These are phyloP conservation scores for Hericium alpestre DNA, from an alignment of 768 basidiomycete genomes.

Conservation along the genomic window DNA sequence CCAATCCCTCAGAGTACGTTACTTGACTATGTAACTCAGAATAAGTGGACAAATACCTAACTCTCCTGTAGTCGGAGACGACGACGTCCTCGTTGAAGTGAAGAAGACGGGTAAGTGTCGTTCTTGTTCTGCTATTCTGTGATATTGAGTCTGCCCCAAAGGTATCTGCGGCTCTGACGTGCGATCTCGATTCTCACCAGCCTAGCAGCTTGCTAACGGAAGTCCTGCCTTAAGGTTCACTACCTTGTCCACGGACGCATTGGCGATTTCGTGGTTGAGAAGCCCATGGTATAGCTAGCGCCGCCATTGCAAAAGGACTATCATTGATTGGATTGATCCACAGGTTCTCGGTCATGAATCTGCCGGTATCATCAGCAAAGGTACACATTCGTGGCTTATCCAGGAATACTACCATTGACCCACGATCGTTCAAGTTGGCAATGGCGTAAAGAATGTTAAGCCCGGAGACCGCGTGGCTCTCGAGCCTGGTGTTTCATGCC, in stretches of 20 bases:
- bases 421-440: conserved; percentile 43
- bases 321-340: not conserved
- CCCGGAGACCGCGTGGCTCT: conserved; percentile 83
- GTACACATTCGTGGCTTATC: conserved; percentile 21
- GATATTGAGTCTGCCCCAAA: conserved; percentile 18
- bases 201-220: conserved; percentile 6
- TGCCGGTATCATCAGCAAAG: conserved; percentile 63
- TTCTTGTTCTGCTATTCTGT: not conserved
- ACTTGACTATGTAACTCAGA: not conserved
- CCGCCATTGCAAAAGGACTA: too few species aligned
- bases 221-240: conserved; percentile 43
- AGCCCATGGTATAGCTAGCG: conserved; percentile 53
- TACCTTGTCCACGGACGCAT: conserved; percentile 73
- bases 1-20: conserved; percentile 62
- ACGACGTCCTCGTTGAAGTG: conserved; percentile 80
- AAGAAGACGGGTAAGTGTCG: conserved; percentile 74
- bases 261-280: conserved; percentile 67
- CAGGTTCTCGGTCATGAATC: conserved; percentile 94
- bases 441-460: conserved; percentile 64
- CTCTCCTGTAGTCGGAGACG: conserved; percentile 39
- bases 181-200: conserved; percentile 12
- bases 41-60: not conserved
- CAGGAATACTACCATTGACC: not conserved
- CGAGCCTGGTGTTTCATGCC: conserved; percentile 84
- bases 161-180: conserved; percentile 92